phyloP scores from a whole-genome alignment of 768 basidiomycete genomes.

The Harrya chromipes region DNA sequence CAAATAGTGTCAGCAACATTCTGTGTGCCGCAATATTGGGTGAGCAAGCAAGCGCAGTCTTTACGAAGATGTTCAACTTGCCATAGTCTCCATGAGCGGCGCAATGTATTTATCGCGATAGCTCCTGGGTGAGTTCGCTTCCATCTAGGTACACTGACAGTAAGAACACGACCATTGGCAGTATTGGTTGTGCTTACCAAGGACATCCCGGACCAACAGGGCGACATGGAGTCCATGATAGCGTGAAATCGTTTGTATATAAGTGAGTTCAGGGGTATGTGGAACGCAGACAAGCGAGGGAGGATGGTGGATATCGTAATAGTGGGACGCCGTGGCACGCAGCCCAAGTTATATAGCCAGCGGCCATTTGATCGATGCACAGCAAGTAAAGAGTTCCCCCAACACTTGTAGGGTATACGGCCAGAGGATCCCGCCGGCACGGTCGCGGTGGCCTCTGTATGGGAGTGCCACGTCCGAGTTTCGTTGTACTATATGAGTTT shows the following conservation, averaged over 20 bases:
- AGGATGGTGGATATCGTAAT: slow-evolving; percentile 4
- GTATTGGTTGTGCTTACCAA: slow-evolving; percentile 7
- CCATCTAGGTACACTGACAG: slow-evolving; percentile 4
- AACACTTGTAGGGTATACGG: slow-evolving; percentile 4
- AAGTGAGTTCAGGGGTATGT: neutral
- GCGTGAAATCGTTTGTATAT: neutral
- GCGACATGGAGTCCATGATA: slow-evolving; percentile 8
- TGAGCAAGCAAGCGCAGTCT: neutral
- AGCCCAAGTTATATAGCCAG: slow-evolving; percentile 17
- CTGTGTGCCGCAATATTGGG: neutral
- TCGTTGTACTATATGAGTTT: neutral
- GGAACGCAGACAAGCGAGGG: neutral
- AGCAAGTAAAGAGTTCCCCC: slow-evolving; percentile 6
- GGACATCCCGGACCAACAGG: neutral
- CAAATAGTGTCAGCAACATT: neutral
- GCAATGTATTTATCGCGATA: slow-evolving; percentile 1
- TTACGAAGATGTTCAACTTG: neutral
- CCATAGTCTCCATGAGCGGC: slow-evolving; percentile 5
- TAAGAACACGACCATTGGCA: neutral
- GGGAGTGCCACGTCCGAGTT: neutral
- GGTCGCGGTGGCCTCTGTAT: neutral
- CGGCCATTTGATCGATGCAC: slow-evolving; percentile 15
- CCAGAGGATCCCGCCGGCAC: neutral
- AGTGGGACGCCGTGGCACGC: neutral
- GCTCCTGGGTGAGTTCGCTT: neutral